Percentiles rank a stretch among this genome's conserved stretches.
phyloP scores from a whole-genome alignment of 441 rosid species.

The Erodium trifolium region DNA sequence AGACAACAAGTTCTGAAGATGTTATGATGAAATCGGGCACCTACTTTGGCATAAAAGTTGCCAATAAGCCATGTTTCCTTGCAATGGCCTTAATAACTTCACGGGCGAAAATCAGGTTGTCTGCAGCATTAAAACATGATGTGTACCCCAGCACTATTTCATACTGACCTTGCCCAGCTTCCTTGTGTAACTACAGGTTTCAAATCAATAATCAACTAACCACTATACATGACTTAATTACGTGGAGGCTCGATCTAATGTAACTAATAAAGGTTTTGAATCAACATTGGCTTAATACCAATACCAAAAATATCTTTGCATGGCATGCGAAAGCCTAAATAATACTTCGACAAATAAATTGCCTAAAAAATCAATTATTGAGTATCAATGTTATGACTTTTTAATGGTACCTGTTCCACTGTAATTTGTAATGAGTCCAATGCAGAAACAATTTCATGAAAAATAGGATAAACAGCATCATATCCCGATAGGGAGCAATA shows the following conservation, averaged over 20 bases:
- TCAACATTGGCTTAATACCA: too few relatives aligned
- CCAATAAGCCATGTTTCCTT: constrained; percentile 72
- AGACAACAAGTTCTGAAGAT: too few relatives aligned
- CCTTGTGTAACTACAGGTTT: constrained; percentile 57
- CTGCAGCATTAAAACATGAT: constrained; percentile 53
- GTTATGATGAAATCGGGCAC: constrained; percentile 21
- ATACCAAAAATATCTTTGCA: too few relatives aligned
- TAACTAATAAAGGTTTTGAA: too few relatives aligned
- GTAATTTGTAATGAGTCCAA: constrained; percentile 55
- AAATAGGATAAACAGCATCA: constrained; percentile 52
- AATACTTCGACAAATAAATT: too few relatives aligned
- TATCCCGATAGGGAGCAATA: constrained; percentile 72
- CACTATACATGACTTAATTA: neutral
- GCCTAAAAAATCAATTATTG: too few relatives aligned
- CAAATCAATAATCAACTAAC: constrained; percentile 3
- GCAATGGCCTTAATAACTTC: constrained; percentile 73
- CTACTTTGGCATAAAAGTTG: constrained; percentile 91
- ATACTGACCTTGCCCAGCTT: constrained; percentile 90
- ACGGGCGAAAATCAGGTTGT: constrained; percentile 65
- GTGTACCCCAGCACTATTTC: constrained; percentile 68
- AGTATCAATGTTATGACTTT: constrained; percentile 5
- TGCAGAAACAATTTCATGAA: constrained; percentile 54
- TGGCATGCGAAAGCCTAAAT: too few relatives aligned
- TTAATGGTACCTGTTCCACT: constrained; percentile 71
- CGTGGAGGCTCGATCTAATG: too few relatives aligned